A percentile compares a stretch with the other conserved stretches of the same genome.
These are phyloP conservation scores for Penicillium sp. DNA, from an alignment of 2,329 filamentous ascomycete species.

Conservation along the genomic window DNA sequence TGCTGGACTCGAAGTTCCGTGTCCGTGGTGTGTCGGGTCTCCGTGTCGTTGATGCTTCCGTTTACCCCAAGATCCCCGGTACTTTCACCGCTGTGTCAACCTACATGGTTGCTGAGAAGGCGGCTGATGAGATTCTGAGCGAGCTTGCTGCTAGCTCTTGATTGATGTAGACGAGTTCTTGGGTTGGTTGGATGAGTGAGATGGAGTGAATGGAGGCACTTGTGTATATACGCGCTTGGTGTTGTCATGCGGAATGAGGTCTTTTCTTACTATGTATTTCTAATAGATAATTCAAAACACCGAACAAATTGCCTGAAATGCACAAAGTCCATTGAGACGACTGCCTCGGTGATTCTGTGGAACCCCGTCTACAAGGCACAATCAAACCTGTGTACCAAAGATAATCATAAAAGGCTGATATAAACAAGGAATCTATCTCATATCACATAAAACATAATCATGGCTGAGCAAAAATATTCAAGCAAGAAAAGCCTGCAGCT, in stretches of 20 bases:
- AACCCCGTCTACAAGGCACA: background rate
- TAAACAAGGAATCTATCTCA: background rate
- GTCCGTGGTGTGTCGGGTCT: slow-evolving; percentile 59
- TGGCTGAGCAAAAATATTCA: background rate
- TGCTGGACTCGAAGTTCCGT: slow-evolving; percentile 59
- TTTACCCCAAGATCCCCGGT: slow-evolving; percentile 60
- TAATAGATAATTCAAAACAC: background rate
- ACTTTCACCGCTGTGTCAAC: slow-evolving; percentile 55
- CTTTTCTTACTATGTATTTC: background rate
- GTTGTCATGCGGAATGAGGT: background rate
- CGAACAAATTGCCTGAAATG: background rate
- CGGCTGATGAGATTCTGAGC: slow-evolving; percentile 57
- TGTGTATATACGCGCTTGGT: background rate
- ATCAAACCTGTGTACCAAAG: background rate
- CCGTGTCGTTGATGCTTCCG: slow-evolving; percentile 63
- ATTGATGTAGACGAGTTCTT: background rate
- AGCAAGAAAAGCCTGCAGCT: slow-evolving; percentile 27
- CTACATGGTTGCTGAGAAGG: slow-evolving; percentile 64
- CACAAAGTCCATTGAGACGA: background rate
- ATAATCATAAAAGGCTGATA: background rate
- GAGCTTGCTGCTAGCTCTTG: slow-evolving; percentile 3
- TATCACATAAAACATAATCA: background rate
- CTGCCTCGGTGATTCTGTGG: background rate
- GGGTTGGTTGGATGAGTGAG: background rate
- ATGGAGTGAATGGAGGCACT: background rate